These are phyloP conservation scores for Iberis amara DNA, from an alignment of 441 rosid genomes.

Conservation along the genomic window DNA sequence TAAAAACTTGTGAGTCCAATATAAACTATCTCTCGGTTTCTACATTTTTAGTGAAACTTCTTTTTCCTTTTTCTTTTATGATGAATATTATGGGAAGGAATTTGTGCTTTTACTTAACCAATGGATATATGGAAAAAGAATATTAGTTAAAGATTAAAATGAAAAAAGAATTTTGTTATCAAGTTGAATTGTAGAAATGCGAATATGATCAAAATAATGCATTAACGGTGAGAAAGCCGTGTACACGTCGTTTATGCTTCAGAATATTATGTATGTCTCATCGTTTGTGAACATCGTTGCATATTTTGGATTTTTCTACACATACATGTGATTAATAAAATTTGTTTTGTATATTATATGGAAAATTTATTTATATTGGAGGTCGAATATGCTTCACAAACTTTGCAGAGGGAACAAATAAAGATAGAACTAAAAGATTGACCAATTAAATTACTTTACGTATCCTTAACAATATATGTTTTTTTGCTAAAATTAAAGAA, in stretches of 20 bases:
- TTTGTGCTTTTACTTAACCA: conserved; percentile 22
- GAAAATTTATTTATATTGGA: conserved; percentile 9
- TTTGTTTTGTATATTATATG: background rate
- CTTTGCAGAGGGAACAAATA: background rate
- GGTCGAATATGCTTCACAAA: conserved; percentile 28
- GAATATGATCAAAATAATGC: conserved; percentile 21
- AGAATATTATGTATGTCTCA: conserved; percentile 34
- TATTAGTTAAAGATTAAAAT: background rate
- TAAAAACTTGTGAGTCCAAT: too few species aligned
- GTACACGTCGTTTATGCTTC: conserved; percentile 31
- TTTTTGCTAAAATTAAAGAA: conserved; percentile 5
- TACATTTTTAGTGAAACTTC: too few species aligned
- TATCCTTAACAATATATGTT: conserved; percentile 7
- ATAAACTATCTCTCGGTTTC: too few species aligned
- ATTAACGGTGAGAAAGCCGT: conserved; percentile 33
- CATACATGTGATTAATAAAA: conserved; percentile 13
- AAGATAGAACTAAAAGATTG: background rate
- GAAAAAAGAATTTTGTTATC: conserved; percentile 2
- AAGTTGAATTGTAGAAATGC: conserved; percentile 10
- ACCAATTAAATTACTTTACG: conserved; percentile 28
- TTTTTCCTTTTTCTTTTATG: conserved; percentile 2
- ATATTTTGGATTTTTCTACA: conserved; percentile 28
- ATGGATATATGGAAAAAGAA: conserved; percentile 2
- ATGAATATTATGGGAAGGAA: conserved; percentile 17
- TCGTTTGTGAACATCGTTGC: conserved; percentile 28